A percentile compares a stretch with the other conserved stretches of the same genome.
Conservation (phyloP, 2,329 filamentous ascomycete genomes). For the Talaromyces sp. region DNA sequence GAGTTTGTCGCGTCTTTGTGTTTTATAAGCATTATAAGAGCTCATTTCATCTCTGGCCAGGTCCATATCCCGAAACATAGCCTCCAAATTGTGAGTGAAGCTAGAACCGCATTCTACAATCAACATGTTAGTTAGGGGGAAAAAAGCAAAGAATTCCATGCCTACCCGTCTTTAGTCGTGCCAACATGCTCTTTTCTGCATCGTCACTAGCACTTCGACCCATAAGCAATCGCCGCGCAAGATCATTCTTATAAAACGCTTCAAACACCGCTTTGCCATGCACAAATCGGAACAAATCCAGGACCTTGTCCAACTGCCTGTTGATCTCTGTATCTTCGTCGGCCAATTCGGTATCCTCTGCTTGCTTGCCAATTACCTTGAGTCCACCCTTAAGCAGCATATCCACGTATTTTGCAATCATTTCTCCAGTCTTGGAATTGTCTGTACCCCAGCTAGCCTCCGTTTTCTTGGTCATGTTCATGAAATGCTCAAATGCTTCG, state of each 20-base stretch:
- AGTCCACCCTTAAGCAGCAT: constrained; percentile 79
- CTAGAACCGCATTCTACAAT: constrained; percentile 73
- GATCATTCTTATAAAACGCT: constrained; percentile 97
- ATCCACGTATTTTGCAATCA: constrained; percentile 98
- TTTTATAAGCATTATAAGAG: constrained; percentile 69
- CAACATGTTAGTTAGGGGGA: neutral
- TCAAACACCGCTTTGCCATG: constrained; percentile 97
- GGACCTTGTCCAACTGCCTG: constrained; percentile 81
- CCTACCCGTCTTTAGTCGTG: constrained; percentile 70
- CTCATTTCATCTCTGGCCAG: constrained; percentile 86
- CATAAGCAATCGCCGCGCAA: constrained; percentile 86
- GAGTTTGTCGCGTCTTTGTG: constrained; percentile 54
- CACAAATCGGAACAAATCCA: constrained; percentile 94
- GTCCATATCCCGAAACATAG: constrained; percentile 99
- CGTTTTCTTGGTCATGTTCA: constrained; percentile 77
- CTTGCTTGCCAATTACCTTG: constrained; percentile 57
- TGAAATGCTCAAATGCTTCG: constrained; percentile 81
- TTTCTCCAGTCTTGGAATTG: constrained; percentile 92
- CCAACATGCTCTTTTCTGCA: constrained; percentile 91
- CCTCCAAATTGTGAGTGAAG: constrained; percentile 95
- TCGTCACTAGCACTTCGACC: constrained; percentile 88
- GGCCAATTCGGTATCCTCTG: constrained; percentile 52
- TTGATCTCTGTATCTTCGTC: constrained; percentile 93
- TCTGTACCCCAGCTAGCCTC: constrained; percentile 69
- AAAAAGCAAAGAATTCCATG: constrained; percentile 1